phyloP scores from a whole-genome alignment of 1,139 yeast species.

The Arxiozyma telluris region DNA sequence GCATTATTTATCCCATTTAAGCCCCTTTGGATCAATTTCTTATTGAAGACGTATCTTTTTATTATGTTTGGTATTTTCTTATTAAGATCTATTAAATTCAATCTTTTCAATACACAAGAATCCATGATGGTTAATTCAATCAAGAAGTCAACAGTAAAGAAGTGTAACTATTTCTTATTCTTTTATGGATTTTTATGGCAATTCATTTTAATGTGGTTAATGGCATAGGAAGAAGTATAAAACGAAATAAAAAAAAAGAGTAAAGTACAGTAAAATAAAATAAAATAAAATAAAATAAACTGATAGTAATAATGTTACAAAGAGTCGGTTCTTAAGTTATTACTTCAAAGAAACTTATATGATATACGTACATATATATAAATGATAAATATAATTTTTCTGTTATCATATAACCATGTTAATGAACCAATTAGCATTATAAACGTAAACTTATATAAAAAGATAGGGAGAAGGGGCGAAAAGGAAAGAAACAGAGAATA shows the following conservation, averaged over 20 bases:
- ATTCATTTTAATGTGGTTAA: slow-evolving; percentile 49
- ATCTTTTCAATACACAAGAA: slow-evolving; percentile 52
- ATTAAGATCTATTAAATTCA: slow-evolving; percentile 74
- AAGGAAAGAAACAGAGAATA: too few relatives aligned
- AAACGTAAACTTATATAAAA: too few relatives aligned
- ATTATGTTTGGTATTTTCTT: slow-evolving; percentile 57
- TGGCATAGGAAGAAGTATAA: slow-evolving; percentile 26
- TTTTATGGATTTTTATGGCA: slow-evolving; percentile 80
- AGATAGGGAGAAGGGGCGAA: too few relatives aligned
- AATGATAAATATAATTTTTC: too few relatives aligned
- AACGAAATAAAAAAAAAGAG: too few relatives aligned
- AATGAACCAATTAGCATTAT: too few relatives aligned
- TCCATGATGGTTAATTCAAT: slow-evolving; percentile 40
- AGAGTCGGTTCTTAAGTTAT: background rate
- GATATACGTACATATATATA: too few relatives aligned
- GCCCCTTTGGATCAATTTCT: slow-evolving; percentile 30
- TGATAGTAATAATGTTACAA: background rate
- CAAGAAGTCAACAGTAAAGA: slow-evolving; percentile 62
- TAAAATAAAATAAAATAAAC: too few relatives aligned
- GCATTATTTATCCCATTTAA: slow-evolving; percentile 41
- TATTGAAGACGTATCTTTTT: slow-evolving; percentile 40
- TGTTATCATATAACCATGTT: too few relatives aligned
- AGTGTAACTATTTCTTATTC: slow-evolving; percentile 79
- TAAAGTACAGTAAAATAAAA: too few relatives aligned
- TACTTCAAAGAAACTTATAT: too few relatives aligned